A percentile compares a stretch with the other conserved stretches of the same genome.
Evolutionary conservation across 192 early-diverging fungal genomes (phyloP).

Genomic region (Diversispora epigaea): DNA sequence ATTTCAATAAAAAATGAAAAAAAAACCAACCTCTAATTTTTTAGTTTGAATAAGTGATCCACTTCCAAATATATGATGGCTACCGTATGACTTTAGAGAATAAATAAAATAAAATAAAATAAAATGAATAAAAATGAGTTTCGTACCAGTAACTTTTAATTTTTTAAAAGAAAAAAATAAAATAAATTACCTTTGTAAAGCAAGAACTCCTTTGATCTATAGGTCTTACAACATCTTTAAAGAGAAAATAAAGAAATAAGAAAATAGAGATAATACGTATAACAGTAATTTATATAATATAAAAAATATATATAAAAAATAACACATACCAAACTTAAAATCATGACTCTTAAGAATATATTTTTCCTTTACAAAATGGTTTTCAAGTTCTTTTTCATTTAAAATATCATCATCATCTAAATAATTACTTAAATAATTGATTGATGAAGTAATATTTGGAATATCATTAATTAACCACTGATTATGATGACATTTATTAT

Average conservation of each 20-base stretch:
- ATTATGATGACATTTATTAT: neutral
- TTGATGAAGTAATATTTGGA: no score
- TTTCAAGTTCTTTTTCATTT: conserved; percentile 23
- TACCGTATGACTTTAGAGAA: conserved; percentile 82
- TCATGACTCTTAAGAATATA: conserved; percentile 47
- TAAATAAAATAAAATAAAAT: conserved; percentile 8
- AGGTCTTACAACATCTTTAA: conserved; percentile 63
- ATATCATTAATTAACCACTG: no score
- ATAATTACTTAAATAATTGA: neutral
- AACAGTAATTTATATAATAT: conserved; percentile 18
- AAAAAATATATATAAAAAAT: neutral
- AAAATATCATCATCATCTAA: conserved; percentile 32
- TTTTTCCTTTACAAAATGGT: conserved; percentile 43
- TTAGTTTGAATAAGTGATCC: conserved; percentile 80
- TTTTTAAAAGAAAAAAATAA: neutral
- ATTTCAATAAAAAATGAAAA: neutral
- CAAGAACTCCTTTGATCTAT: conserved; percentile 59
- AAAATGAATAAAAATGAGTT: neutral
- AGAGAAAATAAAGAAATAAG: neutral
- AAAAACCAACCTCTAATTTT: conserved; percentile 55
- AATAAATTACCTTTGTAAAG: conserved; percentile 65
- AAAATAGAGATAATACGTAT: conserved; percentile 12
- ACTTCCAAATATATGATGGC: conserved; percentile 70
- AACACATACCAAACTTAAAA: conserved; percentile 48
- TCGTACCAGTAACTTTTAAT: conserved; percentile 2